Evolutionary conservation across 2,329 filamentous ascomycete species (phyloP), one percentile per base, ranked within the genome.

Genomic region (Didymella exigua): DNA sequence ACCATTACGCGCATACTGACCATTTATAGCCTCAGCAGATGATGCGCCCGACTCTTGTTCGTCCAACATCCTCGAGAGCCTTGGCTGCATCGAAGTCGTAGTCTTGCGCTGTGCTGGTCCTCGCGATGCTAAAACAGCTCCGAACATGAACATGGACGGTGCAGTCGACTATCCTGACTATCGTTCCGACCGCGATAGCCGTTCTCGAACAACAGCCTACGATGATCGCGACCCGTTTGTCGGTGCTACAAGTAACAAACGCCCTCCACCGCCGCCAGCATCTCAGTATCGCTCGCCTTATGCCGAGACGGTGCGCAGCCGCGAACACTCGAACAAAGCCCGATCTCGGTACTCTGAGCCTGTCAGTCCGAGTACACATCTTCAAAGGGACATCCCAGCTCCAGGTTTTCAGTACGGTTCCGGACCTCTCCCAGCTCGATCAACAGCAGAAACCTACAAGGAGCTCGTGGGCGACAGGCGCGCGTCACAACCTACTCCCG

Each of bases 51-150:
- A 70, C 5, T 52, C 40, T 13, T 72, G 68, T 36, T 67, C 70
- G 2, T 56, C 68, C 3, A 65, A 74, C 21, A 65, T 73, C 11
- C 44, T 75, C 1, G 63, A 76, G 2, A 78, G 77, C 42, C 67
- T 80, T 18, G 79, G 79, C 30, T 78, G 73, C 14, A 81, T 82
- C 27, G 79, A 81, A 59, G 75, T 82, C 14, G 64, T 82, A 3
- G 73, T 81, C 3, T 66, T 81, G 16, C 75, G 79, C 26, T 80
- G 78, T 56, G 73, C 70, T 27, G 68, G 69, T 1, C 26, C 56
- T 23, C 67, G 67, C 14, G 58, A 56, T 38, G 58, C 56, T 19
- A 63, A 63, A 44, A 59, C 58, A 13, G 47, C 56, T 24, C 53
- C 59, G 3, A 49, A 56, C 10, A 65, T 73, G 60, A 68, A 70